Evolutionary conservation across 2,329 filamentous ascomycete genomes (phyloP).

Genomic region (Zymoseptoria crescenta): DNA sequence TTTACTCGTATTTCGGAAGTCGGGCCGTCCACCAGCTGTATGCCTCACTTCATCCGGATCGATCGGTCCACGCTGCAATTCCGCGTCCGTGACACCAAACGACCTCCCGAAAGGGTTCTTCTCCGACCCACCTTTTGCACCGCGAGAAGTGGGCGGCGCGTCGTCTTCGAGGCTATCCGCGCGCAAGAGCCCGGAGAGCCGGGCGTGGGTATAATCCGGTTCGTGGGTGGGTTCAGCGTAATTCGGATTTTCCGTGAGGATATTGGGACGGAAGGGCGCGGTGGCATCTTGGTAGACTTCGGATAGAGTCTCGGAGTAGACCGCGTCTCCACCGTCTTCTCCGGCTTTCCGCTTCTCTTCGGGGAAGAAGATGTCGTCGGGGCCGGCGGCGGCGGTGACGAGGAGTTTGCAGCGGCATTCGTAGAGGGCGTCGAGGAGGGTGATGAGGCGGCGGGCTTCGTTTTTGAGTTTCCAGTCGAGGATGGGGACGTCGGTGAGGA

Average conservation of each 20-base stretch:
- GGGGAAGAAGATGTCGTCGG: slow-evolving; percentile 72
- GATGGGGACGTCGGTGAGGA: slow-evolving; percentile 62
- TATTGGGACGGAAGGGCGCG: slow-evolving; percentile 70
- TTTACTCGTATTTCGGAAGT: slow-evolving; percentile 60
- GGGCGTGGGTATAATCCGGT: slow-evolving; percentile 31
- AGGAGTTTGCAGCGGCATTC: slow-evolving; percentile 73
- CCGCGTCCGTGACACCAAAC: slow-evolving; percentile 26
- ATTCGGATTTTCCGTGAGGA: slow-evolving; percentile 52
- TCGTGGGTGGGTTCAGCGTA: slow-evolving; percentile 28
- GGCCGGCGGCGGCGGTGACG: slow-evolving; percentile 57
- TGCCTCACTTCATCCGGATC: slow-evolving; percentile 27
- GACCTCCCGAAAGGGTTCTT: slow-evolving; percentile 30
- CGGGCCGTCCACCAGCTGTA: slow-evolving; percentile 28
- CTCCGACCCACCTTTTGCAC: slow-evolving; percentile 14
- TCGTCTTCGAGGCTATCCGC: slow-evolving; percentile 44
- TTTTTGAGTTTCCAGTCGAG: slow-evolving; percentile 65
- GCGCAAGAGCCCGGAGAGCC: slow-evolving; percentile 31
- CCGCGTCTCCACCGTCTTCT: slow-evolving; percentile 38
- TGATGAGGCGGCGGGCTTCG: slow-evolving; percentile 73
- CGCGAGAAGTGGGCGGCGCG: slow-evolving; percentile 28
- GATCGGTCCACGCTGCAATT: slow-evolving; percentile 28
- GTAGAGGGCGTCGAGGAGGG: slow-evolving; percentile 64
- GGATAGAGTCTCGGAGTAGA: slow-evolving; percentile 58
- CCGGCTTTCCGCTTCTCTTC: slow-evolving; percentile 33
- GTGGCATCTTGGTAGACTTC: slow-evolving; percentile 74